phyloP scores from a whole-genome alignment of 371 early-diverging fungal genomes.

The Parasitella parasitica region DNA sequence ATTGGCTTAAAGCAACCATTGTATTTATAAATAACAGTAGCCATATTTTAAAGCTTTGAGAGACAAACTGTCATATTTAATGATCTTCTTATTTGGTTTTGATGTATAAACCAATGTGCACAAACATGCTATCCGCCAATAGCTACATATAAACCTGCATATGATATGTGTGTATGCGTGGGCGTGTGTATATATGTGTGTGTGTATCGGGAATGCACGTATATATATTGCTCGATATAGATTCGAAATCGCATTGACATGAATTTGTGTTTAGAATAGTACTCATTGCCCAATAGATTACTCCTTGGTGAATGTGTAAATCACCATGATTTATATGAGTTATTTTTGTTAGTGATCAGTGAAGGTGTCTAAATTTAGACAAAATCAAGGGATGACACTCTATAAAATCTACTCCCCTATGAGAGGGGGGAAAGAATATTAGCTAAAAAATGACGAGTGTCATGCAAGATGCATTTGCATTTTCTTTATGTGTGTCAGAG shows the following conservation, averaged over 20 bases:
- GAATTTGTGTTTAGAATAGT: neutral
- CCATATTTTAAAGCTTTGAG: too few species aligned
- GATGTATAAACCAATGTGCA: too few species aligned
- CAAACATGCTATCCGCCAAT: neutral
- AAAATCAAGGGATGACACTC: neutral
- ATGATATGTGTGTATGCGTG: neutral
- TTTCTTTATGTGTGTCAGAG: neutral
- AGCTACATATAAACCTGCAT: neutral
- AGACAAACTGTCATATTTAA: too few species aligned
- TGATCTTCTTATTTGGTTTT: too few species aligned
- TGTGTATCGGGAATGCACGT: neutral
- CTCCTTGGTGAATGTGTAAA: neutral
- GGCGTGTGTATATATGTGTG: neutral
- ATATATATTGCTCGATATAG: neutral
- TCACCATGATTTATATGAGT: neutral
- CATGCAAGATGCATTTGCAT: neutral
- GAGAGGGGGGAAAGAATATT: neutral
- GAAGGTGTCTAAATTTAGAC: neutral
- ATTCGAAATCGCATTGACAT: neutral
- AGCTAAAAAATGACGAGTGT: constrained; percentile 1
- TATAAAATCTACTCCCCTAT: neutral
- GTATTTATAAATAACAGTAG: too few species aligned
- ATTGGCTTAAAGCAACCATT: too few species aligned
- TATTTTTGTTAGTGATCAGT: neutral
- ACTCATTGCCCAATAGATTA: neutral